Evolutionary conservation across 2,329 filamentous ascomycete species (phyloP).

Genomic region (Arthrobotrys megalospora): DNA sequence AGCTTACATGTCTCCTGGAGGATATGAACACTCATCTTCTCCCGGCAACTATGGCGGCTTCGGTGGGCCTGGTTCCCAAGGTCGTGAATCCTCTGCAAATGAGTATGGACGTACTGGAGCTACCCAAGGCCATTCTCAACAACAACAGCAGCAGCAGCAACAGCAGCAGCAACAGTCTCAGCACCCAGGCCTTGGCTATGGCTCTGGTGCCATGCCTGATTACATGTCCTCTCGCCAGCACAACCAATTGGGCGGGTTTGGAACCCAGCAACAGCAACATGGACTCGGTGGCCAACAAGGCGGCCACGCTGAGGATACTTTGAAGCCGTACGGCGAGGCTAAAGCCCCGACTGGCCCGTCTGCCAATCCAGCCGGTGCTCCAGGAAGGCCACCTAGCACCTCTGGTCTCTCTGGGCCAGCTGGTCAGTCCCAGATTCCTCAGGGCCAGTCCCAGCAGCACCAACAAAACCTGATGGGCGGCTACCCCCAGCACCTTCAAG

Average conservation of each 20-base stretch:
- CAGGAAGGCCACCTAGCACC: conserved; percentile 62
- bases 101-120: conserved; percentile 64
- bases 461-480: conserved; percentile 54
- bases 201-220: conserved; percentile 63
- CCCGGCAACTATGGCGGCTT: conserved; percentile 75
- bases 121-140: conserved; percentile 63
- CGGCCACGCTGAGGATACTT: conserved; percentile 63
- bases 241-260: conserved; percentile 60
- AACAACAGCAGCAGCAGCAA: conserved; percentile 64
- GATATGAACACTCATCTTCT: conserved; percentile 76
- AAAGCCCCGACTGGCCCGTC: conserved; percentile 64
- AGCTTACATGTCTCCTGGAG: conserved; percentile 73
- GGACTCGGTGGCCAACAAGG: conserved; percentile 63
- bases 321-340: conserved; percentile 64
- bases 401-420: conserved; percentile 63
- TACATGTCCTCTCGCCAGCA: conserved; percentile 63
- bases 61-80: conserved; percentile 65
- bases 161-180: conserved; percentile 65
- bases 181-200: conserved; percentile 62
- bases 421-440: conserved; percentile 61
- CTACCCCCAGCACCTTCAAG: conserved; percentile 61
- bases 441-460: conserved; percentile 61
- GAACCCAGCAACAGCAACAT: conserved; percentile 64
- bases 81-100: conserved; percentile 62
- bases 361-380: conserved; percentile 63